These are phyloP conservation scores for Baorangia bicolor DNA, from an alignment of 768 basidiomycete species.

Conservation along the genomic window DNA sequence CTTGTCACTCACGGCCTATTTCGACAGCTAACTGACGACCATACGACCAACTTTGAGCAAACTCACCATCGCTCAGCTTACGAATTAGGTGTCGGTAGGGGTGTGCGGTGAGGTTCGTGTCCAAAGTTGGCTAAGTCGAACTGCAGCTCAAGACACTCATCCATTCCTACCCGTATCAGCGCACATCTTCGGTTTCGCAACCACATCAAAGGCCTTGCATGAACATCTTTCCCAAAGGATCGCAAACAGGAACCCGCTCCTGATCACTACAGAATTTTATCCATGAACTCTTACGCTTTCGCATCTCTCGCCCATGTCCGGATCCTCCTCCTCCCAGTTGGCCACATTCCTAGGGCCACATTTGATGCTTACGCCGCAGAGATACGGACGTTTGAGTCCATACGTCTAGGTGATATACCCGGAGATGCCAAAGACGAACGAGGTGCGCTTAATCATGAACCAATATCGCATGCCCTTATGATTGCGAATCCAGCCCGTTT, in stretches of 20 bases:
- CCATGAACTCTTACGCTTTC: conserved; percentile 72
- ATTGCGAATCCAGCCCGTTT: conserved; percentile 61
- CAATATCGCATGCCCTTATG: background rate
- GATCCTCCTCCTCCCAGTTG: conserved; percentile 85
- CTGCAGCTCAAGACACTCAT: no score
- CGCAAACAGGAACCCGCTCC: background rate
- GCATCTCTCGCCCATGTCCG: conserved; percentile 83
- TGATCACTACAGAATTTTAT: background rate
- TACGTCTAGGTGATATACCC: conserved; percentile 82
- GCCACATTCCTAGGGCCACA: conserved; percentile 60
- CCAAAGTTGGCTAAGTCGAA: conserved; percentile 22
- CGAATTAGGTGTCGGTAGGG: background rate
- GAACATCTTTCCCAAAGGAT: background rate
- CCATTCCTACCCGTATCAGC: background rate
- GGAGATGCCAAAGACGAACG: conserved; percentile 73
- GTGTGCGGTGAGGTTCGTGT: conserved; percentile 11
- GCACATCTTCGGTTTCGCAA: background rate
- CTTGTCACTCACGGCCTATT: conserved; percentile 79
- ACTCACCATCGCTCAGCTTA: conserved; percentile 27
- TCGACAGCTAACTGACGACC: conserved; percentile 4
- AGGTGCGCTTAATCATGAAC: conserved; percentile 45
- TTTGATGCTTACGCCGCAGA: conserved; percentile 77
- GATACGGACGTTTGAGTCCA: conserved; percentile 67
- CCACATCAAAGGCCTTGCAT: conserved; percentile 1
- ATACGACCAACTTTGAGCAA: background rate